Evolutionary conservation across 768 basidiomycete genomes (phyloP).

Genomic region (Amanita subjunquillea): DNA sequence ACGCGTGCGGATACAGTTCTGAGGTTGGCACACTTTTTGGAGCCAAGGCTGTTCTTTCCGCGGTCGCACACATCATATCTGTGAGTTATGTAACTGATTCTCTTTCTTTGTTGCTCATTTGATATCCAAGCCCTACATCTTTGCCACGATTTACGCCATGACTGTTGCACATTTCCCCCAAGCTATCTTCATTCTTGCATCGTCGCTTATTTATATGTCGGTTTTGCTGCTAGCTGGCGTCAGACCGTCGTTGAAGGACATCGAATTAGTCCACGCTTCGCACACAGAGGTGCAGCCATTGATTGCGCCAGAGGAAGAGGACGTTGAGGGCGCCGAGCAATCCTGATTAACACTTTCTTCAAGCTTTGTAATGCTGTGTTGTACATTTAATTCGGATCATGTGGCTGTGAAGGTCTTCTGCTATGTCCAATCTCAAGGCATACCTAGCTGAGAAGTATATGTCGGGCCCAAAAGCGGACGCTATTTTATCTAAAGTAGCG

Average conservation of each 20-base stretch:
- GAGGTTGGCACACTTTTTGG: conserved; percentile 60
- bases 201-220: conserved; percentile 39
- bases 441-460: conserved; percentile 92
- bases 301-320: neutral
- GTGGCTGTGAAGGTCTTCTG: neutral
- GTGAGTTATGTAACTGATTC: conserved; percentile 18
- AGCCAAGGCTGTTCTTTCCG: conserved; percentile 58
- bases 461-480: conserved; percentile 94
- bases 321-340: neutral
- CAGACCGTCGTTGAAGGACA: conserved; percentile 16
- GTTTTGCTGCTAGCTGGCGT: conserved; percentile 34
- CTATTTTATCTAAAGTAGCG: conserved; percentile 65
- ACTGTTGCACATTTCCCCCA: conserved; percentile 59
- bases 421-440: conserved; percentile 54
- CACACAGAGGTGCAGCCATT: neutral
- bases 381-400: neutral
- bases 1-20: conserved; percentile 32
- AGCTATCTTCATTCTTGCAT: conserved; percentile 57
- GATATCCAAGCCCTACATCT: conserved; percentile 47
- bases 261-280: conserved; percentile 7
- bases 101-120: neutral
- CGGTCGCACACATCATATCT: conserved; percentile 54
- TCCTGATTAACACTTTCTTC: neutral
- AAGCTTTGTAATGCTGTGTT: neutral
- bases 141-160: conserved; percentile 53